These are phyloP conservation scores for Aspergillus proliferans DNA, from an alignment of 2,329 filamentous ascomycete genomes.

Conservation along the genomic window DNA sequence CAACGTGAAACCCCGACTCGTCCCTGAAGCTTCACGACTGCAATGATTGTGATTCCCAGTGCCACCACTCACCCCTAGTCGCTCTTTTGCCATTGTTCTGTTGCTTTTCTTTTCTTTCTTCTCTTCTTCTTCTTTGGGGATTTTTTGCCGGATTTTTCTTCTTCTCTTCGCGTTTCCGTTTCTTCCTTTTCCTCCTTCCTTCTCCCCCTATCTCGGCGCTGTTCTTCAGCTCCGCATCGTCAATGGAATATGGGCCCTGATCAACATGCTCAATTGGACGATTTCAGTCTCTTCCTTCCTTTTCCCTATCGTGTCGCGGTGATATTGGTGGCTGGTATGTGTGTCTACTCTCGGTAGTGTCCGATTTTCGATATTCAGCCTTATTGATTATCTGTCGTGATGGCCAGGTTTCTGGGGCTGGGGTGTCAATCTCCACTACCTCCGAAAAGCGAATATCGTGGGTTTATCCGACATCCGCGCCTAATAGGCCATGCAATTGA, in stretches of 20 bases:
- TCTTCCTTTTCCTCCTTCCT: slow-evolving; percentile 3
- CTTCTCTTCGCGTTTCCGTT: slow-evolving; percentile 7
- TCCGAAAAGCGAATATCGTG: slow-evolving; percentile 70
- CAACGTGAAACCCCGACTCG: background rate
- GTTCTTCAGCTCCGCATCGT: slow-evolving; percentile 12
- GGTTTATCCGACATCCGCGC: slow-evolving; percentile 16
- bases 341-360: background rate
- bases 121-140: background rate
- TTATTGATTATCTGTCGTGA: slow-evolving; percentile 6
- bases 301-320: slow-evolving; percentile 84
- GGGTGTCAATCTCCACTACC: slow-evolving; percentile 85
- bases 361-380: background rate
- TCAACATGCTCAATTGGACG: slow-evolving; percentile 56
- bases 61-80: slow-evolving; percentile 28
- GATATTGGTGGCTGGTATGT: slow-evolving; percentile 73
- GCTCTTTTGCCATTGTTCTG: slow-evolving; percentile 20
- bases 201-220: slow-evolving; percentile 7
- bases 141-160: slow-evolving; percentile 1
- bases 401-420: slow-evolving; percentile 82
- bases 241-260: slow-evolving; percentile 39
- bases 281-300: slow-evolving; percentile 79
- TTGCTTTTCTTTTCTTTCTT: slow-evolving; percentile 1
- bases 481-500: background rate
- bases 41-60: slow-evolving; percentile 1
- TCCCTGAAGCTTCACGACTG: background rate